phyloP scores from a whole-genome alignment of 2,329 filamentous ascomycete genomes.

The Colletotrichum melonis region DNA sequence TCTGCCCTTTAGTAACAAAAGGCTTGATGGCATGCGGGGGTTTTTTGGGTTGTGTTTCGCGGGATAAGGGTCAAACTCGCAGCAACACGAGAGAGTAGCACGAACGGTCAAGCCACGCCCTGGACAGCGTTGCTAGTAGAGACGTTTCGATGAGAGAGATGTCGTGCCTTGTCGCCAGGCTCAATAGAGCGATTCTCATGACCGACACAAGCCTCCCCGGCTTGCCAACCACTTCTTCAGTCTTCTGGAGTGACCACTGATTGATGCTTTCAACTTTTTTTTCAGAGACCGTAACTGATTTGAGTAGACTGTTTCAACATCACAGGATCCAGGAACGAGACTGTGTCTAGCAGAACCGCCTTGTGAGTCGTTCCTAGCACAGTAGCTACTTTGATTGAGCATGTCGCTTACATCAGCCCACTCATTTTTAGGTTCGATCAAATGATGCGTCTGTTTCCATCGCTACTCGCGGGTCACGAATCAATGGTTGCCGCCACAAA shows the following conservation, averaged over 20 bases:
- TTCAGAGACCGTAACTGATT: background rate
- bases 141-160: slow-evolving; percentile 17
- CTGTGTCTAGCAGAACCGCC: background rate
- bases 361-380: slow-evolving; percentile 1
- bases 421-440: background rate
- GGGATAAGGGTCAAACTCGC: slow-evolving; percentile 33
- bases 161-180: slow-evolving; percentile 34
- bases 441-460: background rate
- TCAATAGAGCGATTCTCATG: slow-evolving; percentile 36
- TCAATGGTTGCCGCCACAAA: background rate
- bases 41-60: slow-evolving; percentile 17
- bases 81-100: slow-evolving; percentile 29
- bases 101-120: slow-evolving; percentile 15
- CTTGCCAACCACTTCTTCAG: slow-evolving; percentile 8
- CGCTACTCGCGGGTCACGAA: background rate
- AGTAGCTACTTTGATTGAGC: background rate
- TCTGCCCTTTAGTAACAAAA: slow-evolving; percentile 15
- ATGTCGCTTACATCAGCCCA: background rate
- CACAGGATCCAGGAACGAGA: background rate
- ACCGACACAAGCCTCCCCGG: slow-evolving; percentile 3
- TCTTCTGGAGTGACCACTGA: slow-evolving; percentile 6
- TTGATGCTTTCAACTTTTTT: background rate
- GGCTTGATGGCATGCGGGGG: slow-evolving; percentile 23
- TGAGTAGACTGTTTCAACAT: background rate
- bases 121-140: slow-evolving; percentile 29